Percentiles rank a stretch among this genome's conserved stretches.
Evolutionary conservation across 75 land plant genomes (phyloP).

Genomic region (Sequoiadendron giganteum): DNA sequence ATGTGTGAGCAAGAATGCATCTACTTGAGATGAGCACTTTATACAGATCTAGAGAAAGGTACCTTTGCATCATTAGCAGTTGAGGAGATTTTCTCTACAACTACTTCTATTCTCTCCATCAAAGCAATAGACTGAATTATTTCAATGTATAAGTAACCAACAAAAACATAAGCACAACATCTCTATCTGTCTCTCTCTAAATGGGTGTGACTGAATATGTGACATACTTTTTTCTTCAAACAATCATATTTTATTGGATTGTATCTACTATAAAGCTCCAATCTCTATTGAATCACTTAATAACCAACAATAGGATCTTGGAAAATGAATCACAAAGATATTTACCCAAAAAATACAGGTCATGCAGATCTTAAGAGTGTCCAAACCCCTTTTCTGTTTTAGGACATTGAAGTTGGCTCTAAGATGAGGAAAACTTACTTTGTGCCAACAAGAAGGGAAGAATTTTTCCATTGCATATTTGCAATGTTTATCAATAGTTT

Average conservation of each 20-base stretch:
- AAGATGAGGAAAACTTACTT: not conserved
- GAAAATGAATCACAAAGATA: not conserved
- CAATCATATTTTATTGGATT: not conserved
- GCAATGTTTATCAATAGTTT: not conserved
- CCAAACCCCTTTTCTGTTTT: not conserved
- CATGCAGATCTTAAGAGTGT: not conserved
- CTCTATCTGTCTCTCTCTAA: not conserved
- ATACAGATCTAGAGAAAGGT: not conserved
- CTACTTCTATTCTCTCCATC: not conserved
- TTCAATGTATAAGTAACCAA: not conserved
- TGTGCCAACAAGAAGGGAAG: not conserved
- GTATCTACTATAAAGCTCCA: not conserved
- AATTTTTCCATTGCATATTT: not conserved
- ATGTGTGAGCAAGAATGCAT: not conserved
- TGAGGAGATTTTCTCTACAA: conserved; percentile 8
- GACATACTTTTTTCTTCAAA: not conserved
- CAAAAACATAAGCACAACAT: conserved; percentile 1
- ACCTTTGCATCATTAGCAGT: conserved; percentile 13
- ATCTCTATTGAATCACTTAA: not conserved
- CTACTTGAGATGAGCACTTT: not conserved
- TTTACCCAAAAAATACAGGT: not conserved
- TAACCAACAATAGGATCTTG: not conserved
- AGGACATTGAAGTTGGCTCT: not conserved
- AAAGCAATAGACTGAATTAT: not conserved
- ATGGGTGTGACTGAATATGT: not conserved